Conservation (phyloP, 768 basidiomycete genomes). For the Coprinellus micaceus region DNA sequence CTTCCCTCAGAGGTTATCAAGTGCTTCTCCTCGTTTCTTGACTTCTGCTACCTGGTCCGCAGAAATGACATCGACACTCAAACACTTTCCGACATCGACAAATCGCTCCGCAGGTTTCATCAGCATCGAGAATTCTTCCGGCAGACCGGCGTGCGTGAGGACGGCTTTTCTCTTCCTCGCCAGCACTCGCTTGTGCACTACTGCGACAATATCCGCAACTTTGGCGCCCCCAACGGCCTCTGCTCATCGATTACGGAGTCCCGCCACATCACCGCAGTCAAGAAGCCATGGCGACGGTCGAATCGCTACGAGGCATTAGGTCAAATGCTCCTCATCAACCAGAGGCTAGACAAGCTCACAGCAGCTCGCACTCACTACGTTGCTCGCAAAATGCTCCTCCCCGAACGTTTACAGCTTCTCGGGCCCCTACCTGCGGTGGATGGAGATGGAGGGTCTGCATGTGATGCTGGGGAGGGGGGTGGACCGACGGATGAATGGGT, state of each 20-base stretch:
- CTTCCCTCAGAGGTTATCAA: constrained; percentile 17
- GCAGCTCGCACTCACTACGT: constrained; percentile 15
- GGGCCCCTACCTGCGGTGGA: neutral
- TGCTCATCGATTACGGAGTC: constrained; percentile 34
- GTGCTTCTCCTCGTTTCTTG: constrained; percentile 24
- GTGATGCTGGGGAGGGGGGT: neutral
- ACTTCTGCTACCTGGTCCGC: constrained; percentile 31
- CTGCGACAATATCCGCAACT: constrained; percentile 11
- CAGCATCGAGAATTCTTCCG: constrained; percentile 26
- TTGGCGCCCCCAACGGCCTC: constrained; percentile 25
- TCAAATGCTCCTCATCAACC: constrained; percentile 34
- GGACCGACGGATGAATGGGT: constrained; percentile 3
- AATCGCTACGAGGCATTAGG: constrained; percentile 27
- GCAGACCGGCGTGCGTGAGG: constrained; percentile 9
- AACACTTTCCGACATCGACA: constrained; percentile 15
- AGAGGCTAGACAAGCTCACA: constrained; percentile 27
- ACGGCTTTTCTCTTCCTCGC: constrained; percentile 18
- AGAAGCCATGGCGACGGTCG: constrained; percentile 31
- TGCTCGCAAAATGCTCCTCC: constrained; percentile 15
- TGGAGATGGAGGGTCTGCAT: neutral
- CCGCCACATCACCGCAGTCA: constrained; percentile 30
- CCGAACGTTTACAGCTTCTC: constrained; percentile 11
- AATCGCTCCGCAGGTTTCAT: constrained; percentile 23
- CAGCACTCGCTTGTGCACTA: constrained; percentile 25
- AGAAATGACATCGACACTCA: neutral